Conservation (phyloP, 257 asterid genomes). For the Capsicum rhomboideum region DNA sequence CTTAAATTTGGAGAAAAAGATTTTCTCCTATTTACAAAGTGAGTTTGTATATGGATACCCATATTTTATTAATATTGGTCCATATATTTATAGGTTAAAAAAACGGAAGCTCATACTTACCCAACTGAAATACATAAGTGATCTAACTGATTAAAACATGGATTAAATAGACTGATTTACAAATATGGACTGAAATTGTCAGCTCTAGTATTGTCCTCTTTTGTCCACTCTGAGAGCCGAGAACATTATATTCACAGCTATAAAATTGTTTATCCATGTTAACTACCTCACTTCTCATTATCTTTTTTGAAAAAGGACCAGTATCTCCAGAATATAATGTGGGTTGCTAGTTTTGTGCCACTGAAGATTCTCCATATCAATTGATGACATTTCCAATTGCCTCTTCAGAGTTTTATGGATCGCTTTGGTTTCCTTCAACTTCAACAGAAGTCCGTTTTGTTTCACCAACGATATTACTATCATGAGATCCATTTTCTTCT, state of each 20-base stretch:
- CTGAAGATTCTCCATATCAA: not conserved
- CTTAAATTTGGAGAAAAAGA: too few species aligned
- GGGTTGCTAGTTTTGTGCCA: not conserved
- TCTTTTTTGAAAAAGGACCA: too few species aligned
- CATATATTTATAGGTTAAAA: too few species aligned
- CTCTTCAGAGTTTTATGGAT: not conserved
- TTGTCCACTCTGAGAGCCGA: too few species aligned
- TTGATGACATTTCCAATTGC: not conserved
- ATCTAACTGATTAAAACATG: not conserved
- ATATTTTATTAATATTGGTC: too few species aligned
- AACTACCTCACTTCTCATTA: too few species aligned
- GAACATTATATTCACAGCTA: too few species aligned
- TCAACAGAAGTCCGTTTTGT: not conserved
- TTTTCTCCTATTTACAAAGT: too few species aligned
- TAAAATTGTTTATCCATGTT: too few species aligned
- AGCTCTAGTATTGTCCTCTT: not conserved
- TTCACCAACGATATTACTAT: not conserved
- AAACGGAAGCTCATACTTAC: too few species aligned
- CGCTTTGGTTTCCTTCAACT: not conserved
- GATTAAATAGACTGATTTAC: too few species aligned
- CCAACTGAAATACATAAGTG: not conserved
- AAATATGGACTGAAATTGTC: not conserved
- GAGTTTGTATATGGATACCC: too few species aligned
- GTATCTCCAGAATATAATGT: constrained; percentile 34
- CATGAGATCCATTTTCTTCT: not conserved